Evolutionary conservation across 2,329 filamentous ascomycete genomes (phyloP).

Genomic region (Dryadomyces quercivorus): DNA sequence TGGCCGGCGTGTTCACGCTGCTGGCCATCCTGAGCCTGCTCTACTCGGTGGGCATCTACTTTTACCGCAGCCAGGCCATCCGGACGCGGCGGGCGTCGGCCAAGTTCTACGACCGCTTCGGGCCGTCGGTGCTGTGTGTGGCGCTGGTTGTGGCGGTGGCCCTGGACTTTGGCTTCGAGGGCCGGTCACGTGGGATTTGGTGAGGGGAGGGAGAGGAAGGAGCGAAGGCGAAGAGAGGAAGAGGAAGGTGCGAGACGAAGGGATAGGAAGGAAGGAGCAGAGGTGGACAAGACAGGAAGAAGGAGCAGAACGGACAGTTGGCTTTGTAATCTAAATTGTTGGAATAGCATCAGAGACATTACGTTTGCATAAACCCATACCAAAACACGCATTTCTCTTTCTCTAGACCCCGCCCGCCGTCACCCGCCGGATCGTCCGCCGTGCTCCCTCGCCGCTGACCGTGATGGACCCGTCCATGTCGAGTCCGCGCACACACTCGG

Average conservation of each 20-base stretch:
- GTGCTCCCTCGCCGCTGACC: slow-evolving; percentile 71
- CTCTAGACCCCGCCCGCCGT: slow-evolving; percentile 31
- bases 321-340: neutral
- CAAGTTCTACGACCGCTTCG: slow-evolving; percentile 82
- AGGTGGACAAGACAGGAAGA: neutral
- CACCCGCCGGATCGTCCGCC: slow-evolving; percentile 70
- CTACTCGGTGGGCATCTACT: slow-evolving; percentile 74
- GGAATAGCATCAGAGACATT: neutral
- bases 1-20: slow-evolving; percentile 68
- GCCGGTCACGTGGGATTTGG: slow-evolving; percentile 48
- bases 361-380: neutral
- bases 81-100: slow-evolving; percentile 64
- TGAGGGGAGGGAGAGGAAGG: slow-evolving; percentile 15
- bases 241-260: no score
- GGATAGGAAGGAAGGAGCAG: no score
- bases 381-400: neutral
- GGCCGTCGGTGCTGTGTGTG: slow-evolving; percentile 64
- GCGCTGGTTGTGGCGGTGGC: slow-evolving; percentile 62
- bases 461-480: slow-evolving; percentile 78
- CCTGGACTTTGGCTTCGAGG: slow-evolving; percentile 70
- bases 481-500: slow-evolving; percentile 64
- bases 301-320: neutral
- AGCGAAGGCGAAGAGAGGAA: slow-evolving; percentile 26
- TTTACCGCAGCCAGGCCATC: slow-evolving; percentile 81
- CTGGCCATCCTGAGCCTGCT: slow-evolving; percentile 66